phyloP scores from a whole-genome alignment of 805 yeast species.

The Clavispora carvajalis region DNA sequence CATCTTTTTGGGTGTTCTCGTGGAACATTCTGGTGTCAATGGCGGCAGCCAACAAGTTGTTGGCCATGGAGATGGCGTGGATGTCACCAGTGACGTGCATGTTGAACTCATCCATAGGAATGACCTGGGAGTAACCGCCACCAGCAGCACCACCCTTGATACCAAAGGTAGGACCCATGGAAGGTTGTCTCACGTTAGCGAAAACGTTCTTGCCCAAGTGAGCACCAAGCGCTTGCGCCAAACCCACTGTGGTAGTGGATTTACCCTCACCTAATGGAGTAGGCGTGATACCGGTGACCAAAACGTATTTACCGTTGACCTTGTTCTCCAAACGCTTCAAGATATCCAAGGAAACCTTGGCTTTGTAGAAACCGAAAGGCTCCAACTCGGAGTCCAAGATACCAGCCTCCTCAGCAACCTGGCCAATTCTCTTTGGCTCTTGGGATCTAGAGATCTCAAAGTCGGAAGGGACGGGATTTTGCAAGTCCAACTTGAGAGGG shows the following conservation, averaged over 20 bases:
- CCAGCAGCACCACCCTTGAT: slow-evolving; percentile 91
- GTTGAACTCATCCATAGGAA: slow-evolving; percentile 86
- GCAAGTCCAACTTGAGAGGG: slow-evolving; percentile 53
- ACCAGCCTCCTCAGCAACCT: slow-evolving; percentile 66
- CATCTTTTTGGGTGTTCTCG: slow-evolving; percentile 70
- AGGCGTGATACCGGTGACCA: slow-evolving; percentile 82
- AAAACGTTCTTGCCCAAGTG: slow-evolving; percentile 63
- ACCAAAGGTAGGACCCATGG: slow-evolving; percentile 88
- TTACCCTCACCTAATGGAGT: slow-evolving; percentile 86
- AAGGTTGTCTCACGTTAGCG: slow-evolving; percentile 83
- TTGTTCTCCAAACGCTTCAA: slow-evolving; percentile 56
- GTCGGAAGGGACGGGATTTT: slow-evolving; percentile 75
- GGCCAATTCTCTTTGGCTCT: slow-evolving; percentile 62
- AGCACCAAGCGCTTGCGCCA: slow-evolving; percentile 77
- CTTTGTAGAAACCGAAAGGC: slow-evolving; percentile 71
- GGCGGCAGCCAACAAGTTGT: slow-evolving; percentile 78
- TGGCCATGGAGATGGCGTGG: slow-evolving; percentile 80
- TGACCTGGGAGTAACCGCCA: slow-evolving; percentile 83
- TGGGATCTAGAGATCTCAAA: slow-evolving; percentile 74
- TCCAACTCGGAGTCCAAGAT: slow-evolving; percentile 64
- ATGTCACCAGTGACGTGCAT: slow-evolving; percentile 85
- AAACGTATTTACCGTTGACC: slow-evolving; percentile 64
- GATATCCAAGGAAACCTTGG: slow-evolving; percentile 63
- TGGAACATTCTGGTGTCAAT: slow-evolving; percentile 84
- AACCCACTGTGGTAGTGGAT: slow-evolving; percentile 78